Percentiles rank a stretch among this genome's conserved stretches.
These are phyloP conservation scores for Clarireedia homoeocarpa DNA, from an alignment of 2,329 filamentous ascomycete species.

Conservation along the genomic window DNA sequence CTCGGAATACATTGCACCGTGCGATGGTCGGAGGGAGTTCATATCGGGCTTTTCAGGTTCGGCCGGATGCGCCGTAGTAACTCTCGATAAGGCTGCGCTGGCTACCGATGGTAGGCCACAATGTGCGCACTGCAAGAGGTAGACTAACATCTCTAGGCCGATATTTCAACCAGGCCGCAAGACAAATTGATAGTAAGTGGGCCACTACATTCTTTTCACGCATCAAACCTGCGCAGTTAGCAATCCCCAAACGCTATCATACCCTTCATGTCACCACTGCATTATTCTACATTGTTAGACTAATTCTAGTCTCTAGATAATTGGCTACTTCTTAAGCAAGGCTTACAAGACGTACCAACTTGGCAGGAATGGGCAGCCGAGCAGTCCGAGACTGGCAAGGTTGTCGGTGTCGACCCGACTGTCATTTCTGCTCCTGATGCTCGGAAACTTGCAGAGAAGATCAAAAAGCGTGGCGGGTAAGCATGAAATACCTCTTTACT, in stretches of 20 bases:
- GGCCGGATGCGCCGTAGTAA: conserved; percentile 85
- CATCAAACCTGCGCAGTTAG: not conserved
- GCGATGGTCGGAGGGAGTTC: conserved; percentile 82
- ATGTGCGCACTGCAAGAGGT: not conserved
- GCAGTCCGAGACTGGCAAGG: conserved; percentile 77
- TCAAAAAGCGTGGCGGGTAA: conserved; percentile 77
- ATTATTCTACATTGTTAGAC: not conserved
- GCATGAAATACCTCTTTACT: not conserved
- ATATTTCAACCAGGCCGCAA: conserved; percentile 93
- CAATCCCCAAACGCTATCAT: not conserved
- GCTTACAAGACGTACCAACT: conserved; percentile 85
- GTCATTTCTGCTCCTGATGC: conserved; percentile 69
- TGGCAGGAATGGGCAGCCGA: conserved; percentile 96
- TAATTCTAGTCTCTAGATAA: conserved; percentile 39
- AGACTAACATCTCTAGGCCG: conserved; percentile 40
- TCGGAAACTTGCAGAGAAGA: conserved; percentile 72
- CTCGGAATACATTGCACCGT: conserved; percentile 96
- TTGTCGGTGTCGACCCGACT: conserved; percentile 83
- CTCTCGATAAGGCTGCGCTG: conserved; percentile 75
- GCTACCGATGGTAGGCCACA: conserved; percentile 63
- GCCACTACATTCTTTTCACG: not conserved
- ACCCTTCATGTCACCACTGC: not conserved
- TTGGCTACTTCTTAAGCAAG: conserved; percentile 88
- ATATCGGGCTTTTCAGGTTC: conserved; percentile 95
- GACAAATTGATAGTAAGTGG: conserved; percentile 65